Evolutionary conservation across 2,329 filamentous ascomycete species (phyloP).

Genomic region (Penicillium expansum): DNA sequence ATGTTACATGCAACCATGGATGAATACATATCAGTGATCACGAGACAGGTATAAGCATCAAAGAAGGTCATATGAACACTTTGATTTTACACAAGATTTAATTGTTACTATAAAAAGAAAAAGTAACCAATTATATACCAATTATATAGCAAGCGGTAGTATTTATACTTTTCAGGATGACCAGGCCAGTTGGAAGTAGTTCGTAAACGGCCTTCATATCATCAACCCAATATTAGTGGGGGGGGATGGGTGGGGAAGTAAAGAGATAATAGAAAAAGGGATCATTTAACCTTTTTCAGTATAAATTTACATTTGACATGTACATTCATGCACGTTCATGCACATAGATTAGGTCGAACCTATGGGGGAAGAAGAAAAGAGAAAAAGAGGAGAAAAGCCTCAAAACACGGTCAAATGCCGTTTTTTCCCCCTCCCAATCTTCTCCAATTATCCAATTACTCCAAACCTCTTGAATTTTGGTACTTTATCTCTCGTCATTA

Average conservation of each 20-base stretch:
- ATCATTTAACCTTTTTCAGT: conserved; percentile 17
- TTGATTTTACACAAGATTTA: neutral
- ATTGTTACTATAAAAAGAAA: neutral
- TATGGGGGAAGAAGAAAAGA: neutral
- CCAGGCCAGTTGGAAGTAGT: neutral
- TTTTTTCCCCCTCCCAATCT: too few relatives aligned
- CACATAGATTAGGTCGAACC: neutral
- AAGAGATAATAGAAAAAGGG: neutral
- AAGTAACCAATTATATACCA: neutral
- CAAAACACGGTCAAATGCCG: neutral
- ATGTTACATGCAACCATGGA: neutral
- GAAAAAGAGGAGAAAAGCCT: neutral
- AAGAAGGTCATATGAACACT: conserved; percentile 2
- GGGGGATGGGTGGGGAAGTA: too few relatives aligned
- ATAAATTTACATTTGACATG: neutral
- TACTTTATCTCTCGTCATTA: too few relatives aligned
- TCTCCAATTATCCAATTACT: too few relatives aligned
- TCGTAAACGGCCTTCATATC: neutral
- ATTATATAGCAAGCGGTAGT: neutral
- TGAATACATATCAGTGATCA: neutral
- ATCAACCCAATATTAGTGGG: neutral
- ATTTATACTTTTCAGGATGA: neutral
- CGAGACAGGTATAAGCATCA: neutral
- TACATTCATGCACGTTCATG: too few relatives aligned
- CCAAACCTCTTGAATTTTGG: too few relatives aligned